Evolutionary conservation across 2,329 filamentous ascomycete genomes (phyloP), one percentile per base, ranked within the genome.

Genomic region (Aureobasidium pullulans): DNA sequence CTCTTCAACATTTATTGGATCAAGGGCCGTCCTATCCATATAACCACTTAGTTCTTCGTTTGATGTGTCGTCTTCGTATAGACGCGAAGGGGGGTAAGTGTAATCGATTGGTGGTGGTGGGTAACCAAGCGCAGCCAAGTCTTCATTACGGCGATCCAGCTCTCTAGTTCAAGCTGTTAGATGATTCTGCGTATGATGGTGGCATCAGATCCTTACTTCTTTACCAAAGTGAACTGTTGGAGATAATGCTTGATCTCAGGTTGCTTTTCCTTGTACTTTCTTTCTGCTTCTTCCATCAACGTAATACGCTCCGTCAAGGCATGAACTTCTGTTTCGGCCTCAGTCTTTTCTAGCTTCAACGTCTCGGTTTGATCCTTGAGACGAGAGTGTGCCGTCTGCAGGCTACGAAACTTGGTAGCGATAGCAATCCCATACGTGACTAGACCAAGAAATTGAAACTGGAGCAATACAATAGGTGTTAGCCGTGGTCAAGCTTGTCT

Each of bases 361-460:
- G 71, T 52, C 1, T 59, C 36, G 3, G 49, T 57, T 44, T 60
- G 62, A 23, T 70, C 65, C 10, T 60, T 59, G 46, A 66, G 59
- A 6, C 62, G 64, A 11, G 54, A 32, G 57, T 65, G 67, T 64
- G 64, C 28, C 4, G 15, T 9, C 32, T 50, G 52, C 23, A 56
- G 16, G 4, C 32, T 42, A 8, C 52, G 59, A 23, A n/a, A 69
- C 9, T 63, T 59, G 43, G 61, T 64, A 8, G 62, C 63, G 6
- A 65, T 62, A 7, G 66, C 62, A 31, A 64, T 66, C 8, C 70
- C 68, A 57, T 70, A 76, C 1, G 67, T 65, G 6, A 71, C 59
- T 16, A 76, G 63, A 2, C 69, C 68, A 34, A 70, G 64, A 60
- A 79, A 81, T 63, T 80, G 78, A 57, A 80, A 80, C 78, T 80